Evolutionary conservation across 768 basidiomycete genomes (phyloP), one percentile per base, ranked within the genome.

Genomic region (Boletellus ananiceps): DNA sequence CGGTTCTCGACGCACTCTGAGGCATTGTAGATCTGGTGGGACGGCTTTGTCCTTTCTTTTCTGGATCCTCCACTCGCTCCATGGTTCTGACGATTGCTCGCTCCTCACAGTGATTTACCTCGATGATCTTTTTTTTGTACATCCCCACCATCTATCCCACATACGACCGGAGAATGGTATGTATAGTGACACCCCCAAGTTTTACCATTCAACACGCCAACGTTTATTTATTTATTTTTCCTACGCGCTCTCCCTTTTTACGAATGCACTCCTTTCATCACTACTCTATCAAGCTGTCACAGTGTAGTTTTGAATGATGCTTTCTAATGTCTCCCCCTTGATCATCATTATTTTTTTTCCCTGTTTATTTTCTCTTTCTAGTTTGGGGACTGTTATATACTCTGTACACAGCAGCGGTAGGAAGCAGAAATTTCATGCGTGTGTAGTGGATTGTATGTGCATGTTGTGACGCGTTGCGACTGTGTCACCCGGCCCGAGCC

Each of bases 1-100:
- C 66, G 72, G 8, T 68, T 74, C 44, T 77, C 76, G 4, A 57
- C 27, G 12, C 36, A 42, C 31, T 69, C 65, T 5, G 65, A 65
- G 27, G 15, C 29, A 29, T 3, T 39, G 14, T 56, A 58, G 11
- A 13, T 8, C 29, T 37, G 40, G 40, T 14, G 16, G 21, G 8
- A 29, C 11, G 29, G 11, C 8, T 16, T 39, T 45, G 6, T 13
- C 34, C 12, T 40, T 34, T 18, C 18, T 34, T 14, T n/a, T 29
- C 15, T 34, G 29, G 29, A 11, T 29, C 8, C 35, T 16, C 16
- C 31, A 25, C 14, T 11, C 16, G 4, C 15, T 33, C 23, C 18
- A 16, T 37, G 27, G 8, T n/a, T 14, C 29, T 36, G 19, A 46
- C 35, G 8, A 6, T 12, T 32, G 21, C 15, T 12, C 12, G 5